These are phyloP conservation scores for Trifolium dubium DNA, from an alignment of 306 rosid species.

Conservation along the genomic window DNA sequence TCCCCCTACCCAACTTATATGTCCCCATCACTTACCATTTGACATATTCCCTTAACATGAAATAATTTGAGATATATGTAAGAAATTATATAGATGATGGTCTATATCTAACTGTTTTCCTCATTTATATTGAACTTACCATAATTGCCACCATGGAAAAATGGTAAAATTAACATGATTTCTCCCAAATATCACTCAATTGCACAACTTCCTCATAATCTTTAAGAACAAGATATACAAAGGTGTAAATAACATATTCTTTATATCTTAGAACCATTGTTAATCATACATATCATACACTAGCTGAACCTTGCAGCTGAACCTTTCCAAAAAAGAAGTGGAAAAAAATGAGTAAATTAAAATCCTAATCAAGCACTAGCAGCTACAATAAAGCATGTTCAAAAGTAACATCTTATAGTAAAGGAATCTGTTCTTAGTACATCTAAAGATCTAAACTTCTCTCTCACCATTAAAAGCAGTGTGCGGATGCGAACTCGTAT, in stretches of 20 bases:
- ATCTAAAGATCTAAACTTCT: conserved; percentile 38
- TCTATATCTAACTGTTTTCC: no score
- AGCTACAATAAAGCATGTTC: conserved; percentile 32
- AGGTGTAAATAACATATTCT: conserved; percentile 35
- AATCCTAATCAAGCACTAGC: conserved; percentile 33
- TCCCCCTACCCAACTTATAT: no score
- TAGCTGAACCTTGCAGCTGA: conserved; percentile 34
- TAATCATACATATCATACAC: conserved; percentile 40
- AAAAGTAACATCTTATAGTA: conserved; percentile 25
- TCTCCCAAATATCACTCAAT: background rate
- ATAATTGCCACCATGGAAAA: no score
- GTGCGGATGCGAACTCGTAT: background rate
- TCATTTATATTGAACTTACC: no score
- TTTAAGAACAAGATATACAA: conserved; percentile 31
- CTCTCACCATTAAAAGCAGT: conserved; percentile 27
- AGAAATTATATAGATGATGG: no score
- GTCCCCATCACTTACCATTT: no score
- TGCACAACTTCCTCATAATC: conserved; percentile 17
- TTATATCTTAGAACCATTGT: conserved; percentile 31
- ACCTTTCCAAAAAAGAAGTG: conserved; percentile 23
- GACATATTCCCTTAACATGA: no score
- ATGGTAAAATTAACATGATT: no score
- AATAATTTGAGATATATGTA: no score
- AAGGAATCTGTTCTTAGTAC: conserved; percentile 21
- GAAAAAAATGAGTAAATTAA: background rate